Evolutionary conservation across 495 filamentous ascomycete genomes (phyloP), one percentile per base, ranked within the genome.

Genomic region (Aspergillus conjunctus): DNA sequence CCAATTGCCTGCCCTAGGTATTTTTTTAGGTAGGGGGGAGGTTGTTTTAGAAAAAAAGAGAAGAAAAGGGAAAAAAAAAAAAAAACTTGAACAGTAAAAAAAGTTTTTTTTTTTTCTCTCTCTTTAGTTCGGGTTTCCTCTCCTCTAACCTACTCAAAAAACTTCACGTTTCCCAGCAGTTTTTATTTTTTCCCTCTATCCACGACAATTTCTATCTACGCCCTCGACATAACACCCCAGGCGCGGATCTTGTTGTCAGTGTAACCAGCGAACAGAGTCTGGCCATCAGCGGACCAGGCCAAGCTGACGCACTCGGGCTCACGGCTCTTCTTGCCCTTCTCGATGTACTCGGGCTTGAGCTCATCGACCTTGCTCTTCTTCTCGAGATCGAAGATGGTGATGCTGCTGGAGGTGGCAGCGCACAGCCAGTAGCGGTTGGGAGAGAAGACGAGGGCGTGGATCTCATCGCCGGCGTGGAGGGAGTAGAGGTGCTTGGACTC

Each of bases 281-380:
- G 92, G 75, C 94, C 94, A 73, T 98, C 94, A 72, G 92, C 95
- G 75, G 85, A 90, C 94, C 94, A 99, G 73, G 94, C 95, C 79
- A 99, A 83, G 75, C 83, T 88, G 64, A 99, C 87, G 82, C 93
- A 97, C 89, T 99, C 94, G 64, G 95, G 95, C 81, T 97, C 94
- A 77, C 93, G 84, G 86, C 85, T 90, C 92, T 98, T 98, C 92
- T 97, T 97, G 81, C 94, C 92, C 74, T 92, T 88, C 71, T 92
- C 86, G 63, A 91, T 85, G 83, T 95, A 97, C 73, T 98, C 95
- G 65, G 95, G 95, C 91, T 96, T 97, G 77, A 99, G 86, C 87
- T 98, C 94, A 71, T 99, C 94, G 66, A 99, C 94, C 88, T 98
- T 98, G 88, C 89, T 93, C 91, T 99, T 98, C 93, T 99, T 99